Base-by-base conservation (phyloP, 352 stramenopile genomes). In the Phytopythium boreale region DNA sequence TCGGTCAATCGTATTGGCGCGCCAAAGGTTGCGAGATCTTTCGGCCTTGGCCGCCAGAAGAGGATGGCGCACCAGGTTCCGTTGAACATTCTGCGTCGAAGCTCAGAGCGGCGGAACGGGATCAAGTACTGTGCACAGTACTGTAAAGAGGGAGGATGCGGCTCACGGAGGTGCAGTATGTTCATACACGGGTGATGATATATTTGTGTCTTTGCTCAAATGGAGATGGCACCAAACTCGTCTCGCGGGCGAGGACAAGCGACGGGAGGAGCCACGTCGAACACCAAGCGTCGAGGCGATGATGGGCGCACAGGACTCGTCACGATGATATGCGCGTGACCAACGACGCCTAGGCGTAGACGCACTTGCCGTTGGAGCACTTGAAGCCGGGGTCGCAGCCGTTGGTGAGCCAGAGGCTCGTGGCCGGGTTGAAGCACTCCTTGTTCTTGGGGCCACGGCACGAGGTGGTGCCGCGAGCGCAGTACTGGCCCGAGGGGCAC, bases 401-500 rank as follows among this genome's bases (percentile, higher is more conserved):
- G 14, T 62, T 31, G 49, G 63, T 53, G 43, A 67, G 19, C 43
- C 43, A 75, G 34, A 43, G 31, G 31, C 49, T 34, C 9, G 53
- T 71, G 24, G 62, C 64, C 20, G 67, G 52, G 61, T 79, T 75
- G 56, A 79, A 84, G 62, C 75, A 84, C 62, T 80, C 71, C n/a
- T 57, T 50, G 2, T 70, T 58, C 0, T 26, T 52, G 5, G 67
- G 63, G 0, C 47, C 37, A 19, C 63, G 63, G 64, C 70, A 77
- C 9, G 39, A 27, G 36, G 34, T 72, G 7, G 62, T 64, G 6
- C 67, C 71, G 46, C 39, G 37, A 17, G 63, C 47, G 64, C 70
- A 77, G 57, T 70, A 74, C 47, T 66, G 46, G 19, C 63, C 63
- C 29, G 60, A 61, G 11, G 52, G 14, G 31, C 71, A 78, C 10